Conservation (phyloP, 2,329 filamentous ascomycete genomes). For the Lecanicillium sp. region DNA sequence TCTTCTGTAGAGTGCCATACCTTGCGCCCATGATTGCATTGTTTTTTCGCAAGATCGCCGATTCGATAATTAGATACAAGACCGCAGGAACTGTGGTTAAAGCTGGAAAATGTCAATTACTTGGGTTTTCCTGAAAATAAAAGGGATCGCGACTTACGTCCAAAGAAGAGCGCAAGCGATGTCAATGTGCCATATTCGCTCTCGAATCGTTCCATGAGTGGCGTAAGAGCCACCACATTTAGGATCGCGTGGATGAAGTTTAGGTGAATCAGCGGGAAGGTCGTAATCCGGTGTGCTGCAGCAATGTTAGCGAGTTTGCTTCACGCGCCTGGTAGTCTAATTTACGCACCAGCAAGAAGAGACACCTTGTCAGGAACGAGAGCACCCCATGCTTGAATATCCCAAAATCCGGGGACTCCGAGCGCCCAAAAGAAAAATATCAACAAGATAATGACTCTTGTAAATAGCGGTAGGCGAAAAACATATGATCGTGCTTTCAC, state of each 20-base stretch:
- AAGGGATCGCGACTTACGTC: constrained; percentile 58
- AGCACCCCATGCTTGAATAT: constrained; percentile 69
- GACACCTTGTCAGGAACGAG: constrained; percentile 72
- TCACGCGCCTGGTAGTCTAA: background rate
- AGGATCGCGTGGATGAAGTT: constrained; percentile 74
- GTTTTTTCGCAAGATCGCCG: constrained; percentile 63
- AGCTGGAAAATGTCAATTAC: constrained; percentile 39
- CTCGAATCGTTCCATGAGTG: constrained; percentile 92
- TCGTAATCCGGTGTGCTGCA: constrained; percentile 85
- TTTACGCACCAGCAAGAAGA: constrained; percentile 59
- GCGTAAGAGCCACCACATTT: constrained; percentile 74
- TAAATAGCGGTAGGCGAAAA: constrained; percentile 81
- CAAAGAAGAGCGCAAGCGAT: constrained; percentile 80
- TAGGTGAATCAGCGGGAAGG: constrained; percentile 80
- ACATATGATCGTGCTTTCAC: constrained; percentile 73
- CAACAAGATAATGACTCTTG: constrained; percentile 60
- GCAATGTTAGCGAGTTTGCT: background rate
- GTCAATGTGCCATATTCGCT: constrained; percentile 85
- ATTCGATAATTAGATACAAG: constrained; percentile 75
- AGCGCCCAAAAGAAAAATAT: constrained; percentile 60
- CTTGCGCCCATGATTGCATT: constrained; percentile 75
- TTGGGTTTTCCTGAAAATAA: no score
- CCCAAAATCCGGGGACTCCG: constrained; percentile 63
- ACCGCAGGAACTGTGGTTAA: constrained; percentile 76
- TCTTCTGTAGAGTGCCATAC: constrained; percentile 37